Base-by-base conservation (phyloP, 2,329 filamentous ascomycete genomes). In the Xylariaceae sp. region DNA sequence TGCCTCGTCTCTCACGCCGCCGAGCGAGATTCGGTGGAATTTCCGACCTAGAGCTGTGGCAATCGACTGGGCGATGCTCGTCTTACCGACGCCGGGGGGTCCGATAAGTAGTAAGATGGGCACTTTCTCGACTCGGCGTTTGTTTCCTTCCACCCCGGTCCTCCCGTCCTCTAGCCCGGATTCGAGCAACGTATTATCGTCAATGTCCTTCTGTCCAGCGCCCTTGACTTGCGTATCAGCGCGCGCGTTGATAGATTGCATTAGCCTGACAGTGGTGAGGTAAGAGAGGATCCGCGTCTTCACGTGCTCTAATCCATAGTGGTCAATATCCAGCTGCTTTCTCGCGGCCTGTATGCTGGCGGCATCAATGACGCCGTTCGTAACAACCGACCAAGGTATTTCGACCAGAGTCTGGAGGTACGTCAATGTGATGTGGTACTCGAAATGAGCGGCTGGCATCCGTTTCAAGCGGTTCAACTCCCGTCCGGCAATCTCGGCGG, bases 251-350 rank as follows among this genome's bases (percentile, higher is more conserved):
- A 92, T 85, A 27, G 88, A 85, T 68, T 96, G 91, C 77, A 97
- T 99, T 54, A 99, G 79, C 63, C 94, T 88, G 50, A 99, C 78
- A n/a, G 99, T 94, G 2, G 94, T 95, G 43, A 99, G 79, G 68
- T 99, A 99, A 70, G 97, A 95, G 4, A 99, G 80, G 27, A 99
- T 73, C 43, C 94, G 82, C 79, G 96, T 96, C 82, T 99, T 99
- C 67, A 99, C 92, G 72, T 92, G 95, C 58, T 97, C 91, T 11
- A 99, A 76, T 0, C 94, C 94, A 64, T 97, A 97, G 71, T 99
- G 94, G 67, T 99, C 94, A 60, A 95, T 86, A 65, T 99, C 91
- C 4, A 99, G 80, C 71, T 97, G 94, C 72, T 91, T 89, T 52
- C 90, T 84, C 5, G 94, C 94, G 63, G 80, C 81, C 55, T 81